Evolutionary conservation across 2,329 filamentous ascomycete genomes (phyloP).

Genomic region (Grosmannia serpens): DNA sequence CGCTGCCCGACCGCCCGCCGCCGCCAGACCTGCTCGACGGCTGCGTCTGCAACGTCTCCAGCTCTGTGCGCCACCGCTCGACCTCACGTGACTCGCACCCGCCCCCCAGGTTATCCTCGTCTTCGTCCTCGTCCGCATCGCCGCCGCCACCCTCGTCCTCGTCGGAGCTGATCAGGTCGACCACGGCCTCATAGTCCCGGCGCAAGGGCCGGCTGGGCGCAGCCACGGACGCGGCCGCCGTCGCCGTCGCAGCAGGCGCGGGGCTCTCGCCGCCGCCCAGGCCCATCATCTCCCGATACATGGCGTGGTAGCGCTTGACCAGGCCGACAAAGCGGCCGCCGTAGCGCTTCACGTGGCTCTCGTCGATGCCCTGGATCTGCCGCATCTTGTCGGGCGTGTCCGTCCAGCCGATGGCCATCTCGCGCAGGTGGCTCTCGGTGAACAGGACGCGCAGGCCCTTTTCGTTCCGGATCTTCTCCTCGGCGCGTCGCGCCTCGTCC

Average conservation of each 20-base stretch:
- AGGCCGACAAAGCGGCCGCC: slow-evolving; percentile 51
- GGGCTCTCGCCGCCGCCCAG: slow-evolving; percentile 5
- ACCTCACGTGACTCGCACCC: slow-evolving; percentile 13
- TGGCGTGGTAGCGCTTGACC: slow-evolving; percentile 34
- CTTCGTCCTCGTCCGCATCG: slow-evolving; percentile 15
- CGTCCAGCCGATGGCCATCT: slow-evolving; percentile 64
- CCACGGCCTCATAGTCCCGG: slow-evolving; percentile 27
- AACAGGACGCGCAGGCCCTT: slow-evolving; percentile 52
- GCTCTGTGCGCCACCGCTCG: slow-evolving; percentile 18
- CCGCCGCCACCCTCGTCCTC: slow-evolving; percentile 9
- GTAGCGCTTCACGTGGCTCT: slow-evolving; percentile 48
- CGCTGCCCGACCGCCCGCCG: slow-evolving; percentile 13
- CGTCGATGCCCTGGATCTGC: slow-evolving; percentile 50
- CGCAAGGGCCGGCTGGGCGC: slow-evolving; percentile 2
- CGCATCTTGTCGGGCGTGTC: slow-evolving; percentile 49
- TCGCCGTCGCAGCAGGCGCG: background rate
- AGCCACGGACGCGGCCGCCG: background rate
- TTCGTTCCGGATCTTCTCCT: slow-evolving; percentile 49
- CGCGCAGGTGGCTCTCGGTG: slow-evolving; percentile 54
- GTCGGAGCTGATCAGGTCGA: slow-evolving; percentile 39
- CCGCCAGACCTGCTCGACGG: slow-evolving; percentile 5
- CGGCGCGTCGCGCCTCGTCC: slow-evolving; percentile 44
- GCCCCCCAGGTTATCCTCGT: slow-evolving; percentile 6
- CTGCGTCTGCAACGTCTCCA: slow-evolving; percentile 16
- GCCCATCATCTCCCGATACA: slow-evolving; percentile 41